phyloP scores from a whole-genome alignment of 306 rosid genomes.

The Corylus heterophylla region DNA sequence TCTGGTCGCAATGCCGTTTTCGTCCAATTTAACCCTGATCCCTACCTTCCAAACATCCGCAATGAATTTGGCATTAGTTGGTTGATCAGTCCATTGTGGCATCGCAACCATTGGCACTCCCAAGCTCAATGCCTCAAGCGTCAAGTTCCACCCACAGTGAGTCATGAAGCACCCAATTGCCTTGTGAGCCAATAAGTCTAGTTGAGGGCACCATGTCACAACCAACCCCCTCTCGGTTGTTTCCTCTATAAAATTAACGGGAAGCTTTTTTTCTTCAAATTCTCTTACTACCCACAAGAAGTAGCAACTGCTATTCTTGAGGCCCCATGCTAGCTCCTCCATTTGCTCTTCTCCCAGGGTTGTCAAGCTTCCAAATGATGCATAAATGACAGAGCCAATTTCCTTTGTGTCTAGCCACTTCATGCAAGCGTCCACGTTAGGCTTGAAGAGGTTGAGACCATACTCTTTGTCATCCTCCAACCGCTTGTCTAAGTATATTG shows the following conservation, averaged over 20 bases:
- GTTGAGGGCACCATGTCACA: conserved; percentile 20
- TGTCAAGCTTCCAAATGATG: conserved; percentile 14
- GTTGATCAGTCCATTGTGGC: conserved; percentile 26
- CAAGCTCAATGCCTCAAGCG: conserved; percentile 21
- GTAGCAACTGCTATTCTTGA: neutral
- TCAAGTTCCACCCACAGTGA: conserved; percentile 29
- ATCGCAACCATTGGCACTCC: conserved; percentile 21
- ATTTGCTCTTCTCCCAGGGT: conserved; percentile 24
- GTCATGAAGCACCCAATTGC: conserved; percentile 14
- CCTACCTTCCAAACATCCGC: conserved; percentile 26
- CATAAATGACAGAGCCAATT: conserved; percentile 8
- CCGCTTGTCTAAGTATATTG: conserved; percentile 24
- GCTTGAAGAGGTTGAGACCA: conserved; percentile 18
- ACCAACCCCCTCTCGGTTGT: neutral
- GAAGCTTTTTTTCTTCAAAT: conserved; percentile 17
- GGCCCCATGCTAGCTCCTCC: conserved; percentile 1
- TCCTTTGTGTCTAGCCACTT: conserved; percentile 22
- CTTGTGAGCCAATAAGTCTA: conserved; percentile 5
- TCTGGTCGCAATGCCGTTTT: neutral
- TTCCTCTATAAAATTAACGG: neutral
- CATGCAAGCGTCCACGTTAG: conserved; percentile 1
- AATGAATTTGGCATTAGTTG: conserved; percentile 15
- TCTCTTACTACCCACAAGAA: conserved; percentile 29
- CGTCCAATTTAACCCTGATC: conserved; percentile 5
- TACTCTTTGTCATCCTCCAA: conserved; percentile 16